Base-by-base conservation (phyloP, 2,329 filamentous ascomycete genomes). In the Neonectria hederae region DNA sequence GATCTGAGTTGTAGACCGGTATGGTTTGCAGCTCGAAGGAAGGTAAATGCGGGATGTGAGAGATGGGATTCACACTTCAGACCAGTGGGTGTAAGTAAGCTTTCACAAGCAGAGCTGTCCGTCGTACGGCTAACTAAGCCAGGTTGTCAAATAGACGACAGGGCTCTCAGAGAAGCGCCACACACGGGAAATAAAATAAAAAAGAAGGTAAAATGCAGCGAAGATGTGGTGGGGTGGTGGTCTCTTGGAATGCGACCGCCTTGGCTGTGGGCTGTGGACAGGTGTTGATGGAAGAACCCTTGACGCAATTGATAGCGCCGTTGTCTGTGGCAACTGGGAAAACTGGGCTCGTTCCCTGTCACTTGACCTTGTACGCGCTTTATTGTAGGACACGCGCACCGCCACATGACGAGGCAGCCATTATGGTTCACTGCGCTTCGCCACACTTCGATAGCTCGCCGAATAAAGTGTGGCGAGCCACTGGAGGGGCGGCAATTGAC, bases 251-350 rank as follows among this genome's bases (percentile, higher is more conserved):
- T 63, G 67, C 54, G 24, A 43, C 60, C 59, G 38, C n/a, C 51
- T 51, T 13, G 13, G 32, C 32, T 35, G 32, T 35, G 35, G 35
- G 35, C 59, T 71, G 67, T 72, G 60, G 54, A 65, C 54, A 65
- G 54, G 57, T 74, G 69, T 72, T 72, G 71, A 73, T 72, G 69
- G 66, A 67, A 63, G 66, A 38, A 73, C 70, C 72, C 74, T 75
- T 77, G 77, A 76, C 75, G 76, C 75, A 77, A 74, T 72, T 72
- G 59, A 69, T 73, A 75, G 75, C 69, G 69, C 69, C 68, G 76
- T 77, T 79, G 75, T 80, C 78, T 78, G 79, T 80, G 78, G 79
- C 78, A 80, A 80, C 78, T 70, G 65, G 60, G 46, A 59, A 59
- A 70, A 65, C 55, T 62, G 58, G 54, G 67, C 56, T 59, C 43